Percentiles rank a stretch among this genome's conserved stretches.
Evolutionary conservation across 73 alveolate species (phyloP).

Genomic region (Stentor coeruleus): DNA sequence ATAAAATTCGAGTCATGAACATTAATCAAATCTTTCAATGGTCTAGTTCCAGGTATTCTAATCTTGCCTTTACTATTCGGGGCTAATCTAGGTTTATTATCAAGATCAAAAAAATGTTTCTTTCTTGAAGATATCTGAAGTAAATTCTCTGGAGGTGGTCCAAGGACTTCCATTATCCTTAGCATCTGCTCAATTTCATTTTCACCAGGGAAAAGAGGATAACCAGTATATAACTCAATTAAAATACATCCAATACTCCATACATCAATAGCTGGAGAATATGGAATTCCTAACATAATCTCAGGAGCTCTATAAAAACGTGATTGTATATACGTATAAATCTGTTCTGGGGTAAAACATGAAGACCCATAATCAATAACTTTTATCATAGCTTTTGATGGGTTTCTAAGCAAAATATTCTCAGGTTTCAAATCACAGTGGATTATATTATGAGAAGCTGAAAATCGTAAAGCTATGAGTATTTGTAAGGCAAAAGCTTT

Average conservation of each 20-base stretch:
- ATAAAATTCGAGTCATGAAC: neutral
- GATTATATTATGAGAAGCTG: conserved; percentile 56
- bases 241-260: conserved; percentile 69
- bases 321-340: conserved; percentile 60
- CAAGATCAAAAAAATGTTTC: conserved; percentile 32
- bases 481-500: conserved; percentile 77
- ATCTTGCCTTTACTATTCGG: conserved; percentile 28
- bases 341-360: conserved; percentile 52
- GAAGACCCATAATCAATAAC: conserved; percentile 88
- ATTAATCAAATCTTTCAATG: neutral
- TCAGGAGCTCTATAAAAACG: conserved; percentile 72
- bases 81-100: conserved; percentile 36
- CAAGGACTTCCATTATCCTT: conserved; percentile 48
- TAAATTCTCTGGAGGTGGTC: conserved; percentile 33
- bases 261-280: conserved; percentile 61
- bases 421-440: conserved; percentile 96
- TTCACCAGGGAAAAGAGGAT: conserved; percentile 67
- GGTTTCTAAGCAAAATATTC: conserved; percentile 64
- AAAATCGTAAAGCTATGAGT: conserved; percentile 59
- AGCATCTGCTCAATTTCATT: conserved; percentile 49
- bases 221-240: conserved; percentile 61
- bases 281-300: conserved; percentile 49
- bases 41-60: conserved; percentile 16
- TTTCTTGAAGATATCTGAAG: conserved; percentile 36
- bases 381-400: conserved; percentile 61